Evolutionary conservation across 2,329 filamentous ascomycete genomes (phyloP), one percentile per base, ranked within the genome.

Genomic region (Xylariaceae sp.): DNA sequence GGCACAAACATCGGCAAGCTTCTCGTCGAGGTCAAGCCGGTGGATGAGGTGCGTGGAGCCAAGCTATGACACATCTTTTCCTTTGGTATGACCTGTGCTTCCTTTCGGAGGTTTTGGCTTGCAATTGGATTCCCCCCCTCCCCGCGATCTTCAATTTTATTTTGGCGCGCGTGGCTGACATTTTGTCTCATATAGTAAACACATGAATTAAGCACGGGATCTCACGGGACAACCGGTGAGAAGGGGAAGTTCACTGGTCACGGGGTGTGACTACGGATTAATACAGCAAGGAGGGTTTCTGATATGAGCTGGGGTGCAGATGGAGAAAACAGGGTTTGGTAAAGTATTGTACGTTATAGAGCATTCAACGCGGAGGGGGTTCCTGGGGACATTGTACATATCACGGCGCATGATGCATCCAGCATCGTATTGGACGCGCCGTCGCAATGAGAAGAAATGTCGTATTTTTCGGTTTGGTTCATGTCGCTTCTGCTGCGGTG

Each of bases 1-100:
- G 88, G 88, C 39, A 72, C 76, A 15, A 92, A 92, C 67, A 89
- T 80, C 9, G 87, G 87, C 72, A 80, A 86, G 74, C 74, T 84
- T 61, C 70, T 84, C 65, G 76, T 81, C 21, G 77, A 81, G 67
- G 67, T 80, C 49, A 80, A 80, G 68, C 43, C 55, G 47, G 56
- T 64, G 18, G 55, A 67, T 19, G 51, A 63, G 61, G 64, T 62
- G 42, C 53, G 58, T 49, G 53, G 51, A 44, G 48, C 62, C 34
- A 64, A 65, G 47, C 65, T 68, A 51, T 65, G 57, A 65, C 49
- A 41, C 49, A 41, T 26, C 12, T 21, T 41, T 26, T 18, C 13
- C 30, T 13, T 13, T 2, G 9, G 18, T 18, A 18, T 32, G 21
- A n/a, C 7, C 16, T 34, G 10, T 34, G 32, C 32, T 34, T 34